Conservation (phyloP, 768 basidiomycete species). For the Macrolepiota fuliginosa region DNA sequence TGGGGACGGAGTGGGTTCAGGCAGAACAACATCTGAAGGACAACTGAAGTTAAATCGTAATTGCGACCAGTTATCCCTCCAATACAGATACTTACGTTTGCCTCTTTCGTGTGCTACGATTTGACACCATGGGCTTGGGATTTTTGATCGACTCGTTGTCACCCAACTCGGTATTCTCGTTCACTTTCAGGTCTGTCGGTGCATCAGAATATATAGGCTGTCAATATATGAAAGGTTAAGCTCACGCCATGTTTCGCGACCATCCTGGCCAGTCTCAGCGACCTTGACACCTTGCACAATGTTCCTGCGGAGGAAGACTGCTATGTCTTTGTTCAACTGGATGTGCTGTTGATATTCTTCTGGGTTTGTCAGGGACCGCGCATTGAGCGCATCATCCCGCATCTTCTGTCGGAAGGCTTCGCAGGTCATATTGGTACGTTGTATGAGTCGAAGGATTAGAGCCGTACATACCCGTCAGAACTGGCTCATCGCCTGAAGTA, state of each 20-base stretch:
- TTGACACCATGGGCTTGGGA: constrained; percentile 45
- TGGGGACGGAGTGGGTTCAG: constrained; percentile 22
- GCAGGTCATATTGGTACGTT: constrained; percentile 5
- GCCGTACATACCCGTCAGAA: constrained; percentile 46
- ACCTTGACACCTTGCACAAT: constrained; percentile 76
- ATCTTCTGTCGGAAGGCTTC: constrained; percentile 76
- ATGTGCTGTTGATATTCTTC: constrained; percentile 51
- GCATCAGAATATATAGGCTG: constrained; percentile 1
- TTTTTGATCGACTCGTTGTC: constrained; percentile 78
- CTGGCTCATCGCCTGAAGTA: constrained; percentile 49
- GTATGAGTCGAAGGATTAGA: neutral
- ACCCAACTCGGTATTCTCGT: constrained; percentile 82
- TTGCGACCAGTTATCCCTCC: constrained; percentile 1
- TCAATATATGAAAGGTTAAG: neutral
- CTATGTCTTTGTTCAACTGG: constrained; percentile 66
- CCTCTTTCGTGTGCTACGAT: constrained; percentile 43
- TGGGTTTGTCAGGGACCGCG: constrained; percentile 40
- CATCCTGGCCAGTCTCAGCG: constrained; percentile 24
- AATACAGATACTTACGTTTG: constrained; percentile 23
- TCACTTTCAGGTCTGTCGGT: constrained; percentile 62
- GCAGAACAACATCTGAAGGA: constrained; percentile 36
- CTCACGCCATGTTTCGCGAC: constrained; percentile 59
- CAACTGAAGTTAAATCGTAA: constrained; percentile 27
- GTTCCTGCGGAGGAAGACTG: constrained; percentile 72
- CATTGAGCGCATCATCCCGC: constrained; percentile 51